phyloP scores from a whole-genome alignment of 805 yeast species.

The Spencermartinsiella europaea region DNA sequence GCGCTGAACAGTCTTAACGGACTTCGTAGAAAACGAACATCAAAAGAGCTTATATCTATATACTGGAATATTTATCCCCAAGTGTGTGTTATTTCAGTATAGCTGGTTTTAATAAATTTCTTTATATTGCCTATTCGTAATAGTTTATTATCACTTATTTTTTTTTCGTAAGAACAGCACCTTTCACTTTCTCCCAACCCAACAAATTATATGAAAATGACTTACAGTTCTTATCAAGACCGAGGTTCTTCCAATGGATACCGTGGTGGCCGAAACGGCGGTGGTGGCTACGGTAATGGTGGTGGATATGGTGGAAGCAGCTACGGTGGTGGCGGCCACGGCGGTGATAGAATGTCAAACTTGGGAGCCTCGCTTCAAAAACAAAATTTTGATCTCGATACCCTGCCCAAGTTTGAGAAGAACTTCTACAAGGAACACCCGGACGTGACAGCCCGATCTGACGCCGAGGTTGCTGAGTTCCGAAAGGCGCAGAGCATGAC shows the following conservation, averaged over 20 bases:
- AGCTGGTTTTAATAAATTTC: constrained; percentile 1
- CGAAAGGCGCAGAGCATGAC: constrained; percentile 85
- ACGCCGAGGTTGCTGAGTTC: constrained; percentile 65
- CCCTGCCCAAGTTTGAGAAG: constrained; percentile 87
- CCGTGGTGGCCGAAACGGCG: constrained; percentile 34
- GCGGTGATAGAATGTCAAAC: constrained; percentile 33
- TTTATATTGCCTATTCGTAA: constrained; percentile 10
- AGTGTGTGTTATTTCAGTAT: constrained; percentile 2
- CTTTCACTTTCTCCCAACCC: neutral
- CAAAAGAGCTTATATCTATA: neutral
- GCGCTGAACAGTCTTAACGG: neutral
- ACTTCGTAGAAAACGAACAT: neutral
- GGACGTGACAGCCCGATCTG: constrained; percentile 67
- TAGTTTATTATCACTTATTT: too few relatives aligned
- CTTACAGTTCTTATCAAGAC: constrained; percentile 8
- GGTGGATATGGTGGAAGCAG: constrained; percentile 35
- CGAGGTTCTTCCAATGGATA: constrained; percentile 32
- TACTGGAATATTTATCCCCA: neutral
- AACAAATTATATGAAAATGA: constrained; percentile 13
- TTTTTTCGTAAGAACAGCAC: too few relatives aligned
- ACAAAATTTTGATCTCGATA: constrained; percentile 76
- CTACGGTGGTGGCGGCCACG: constrained; percentile 33
- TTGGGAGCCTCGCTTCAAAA: constrained; percentile 54
- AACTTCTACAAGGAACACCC: constrained; percentile 89
- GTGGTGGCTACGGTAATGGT: constrained; percentile 38